phyloP scores from a whole-genome alignment of 2,329 filamentous ascomycete genomes.

The Pseudonectria foliicola region DNA sequence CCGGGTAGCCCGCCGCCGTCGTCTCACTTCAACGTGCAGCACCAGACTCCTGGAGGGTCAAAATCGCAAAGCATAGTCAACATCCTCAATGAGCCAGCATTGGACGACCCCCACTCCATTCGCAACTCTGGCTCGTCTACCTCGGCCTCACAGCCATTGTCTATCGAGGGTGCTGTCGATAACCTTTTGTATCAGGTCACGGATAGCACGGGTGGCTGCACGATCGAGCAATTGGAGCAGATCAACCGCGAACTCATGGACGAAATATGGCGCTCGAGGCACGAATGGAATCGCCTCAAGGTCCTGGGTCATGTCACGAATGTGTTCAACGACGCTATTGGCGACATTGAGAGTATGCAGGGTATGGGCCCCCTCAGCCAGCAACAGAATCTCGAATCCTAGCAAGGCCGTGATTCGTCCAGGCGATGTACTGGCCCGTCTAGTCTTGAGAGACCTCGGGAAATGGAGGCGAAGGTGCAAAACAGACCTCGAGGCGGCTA shows the following conservation, averaged over 20 bases:
- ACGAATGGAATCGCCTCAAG: constrained; percentile 75
- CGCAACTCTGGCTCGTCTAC: constrained; percentile 30
- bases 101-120: constrained; percentile 27
- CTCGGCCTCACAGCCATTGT: constrained; percentile 39
- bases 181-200: constrained; percentile 58
- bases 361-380: constrained; percentile 39
- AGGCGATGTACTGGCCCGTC: background rate
- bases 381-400: constrained; percentile 13
- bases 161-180: constrained; percentile 43
- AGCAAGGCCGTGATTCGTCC: background rate
- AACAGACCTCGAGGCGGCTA: background rate
- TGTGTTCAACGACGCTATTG: constrained; percentile 69
- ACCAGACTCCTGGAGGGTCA: constrained; percentile 24
- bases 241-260: constrained; percentile 89
- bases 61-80: constrained; percentile 28
- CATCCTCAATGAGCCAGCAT: constrained; percentile 33
- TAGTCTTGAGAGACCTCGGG: no score
- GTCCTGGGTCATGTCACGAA: constrained; percentile 58
- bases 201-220: constrained; percentile 64
- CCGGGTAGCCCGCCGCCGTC: constrained; percentile 31
- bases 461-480: background rate
- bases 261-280: constrained; percentile 70
- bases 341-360: constrained; percentile 56
- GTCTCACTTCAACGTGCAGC: constrained; percentile 26
- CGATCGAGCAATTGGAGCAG: constrained; percentile 91